phyloP scores from a whole-genome alignment of 1,284 basidiomycete genomes.

The Trametes sp. region DNA sequence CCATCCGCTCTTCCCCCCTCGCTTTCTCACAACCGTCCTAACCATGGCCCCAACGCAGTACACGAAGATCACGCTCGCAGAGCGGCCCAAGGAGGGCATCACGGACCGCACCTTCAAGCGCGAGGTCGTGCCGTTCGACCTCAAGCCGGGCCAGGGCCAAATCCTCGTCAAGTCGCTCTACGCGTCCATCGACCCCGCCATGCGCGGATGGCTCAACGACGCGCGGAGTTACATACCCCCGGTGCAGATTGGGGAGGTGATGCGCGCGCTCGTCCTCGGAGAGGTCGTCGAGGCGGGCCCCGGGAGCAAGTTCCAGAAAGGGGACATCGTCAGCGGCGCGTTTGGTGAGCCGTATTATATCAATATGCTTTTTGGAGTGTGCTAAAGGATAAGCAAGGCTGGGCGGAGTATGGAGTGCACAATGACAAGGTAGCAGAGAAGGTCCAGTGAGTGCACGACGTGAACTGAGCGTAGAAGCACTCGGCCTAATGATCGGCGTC shows the following conservation, averaged over 20 bases:
- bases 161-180: slow-evolving; percentile 79
- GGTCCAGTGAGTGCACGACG: slow-evolving; percentile 52
- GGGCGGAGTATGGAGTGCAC: slow-evolving; percentile 80
- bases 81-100: slow-evolving; percentile 73
- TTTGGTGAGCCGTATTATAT: no score
- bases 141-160: slow-evolving; percentile 64
- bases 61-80: slow-evolving; percentile 76
- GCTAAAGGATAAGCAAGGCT: slow-evolving; percentile 56
- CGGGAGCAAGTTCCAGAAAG: slow-evolving; percentile 61
- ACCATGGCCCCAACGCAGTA: slow-evolving; percentile 50
- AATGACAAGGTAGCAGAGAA: slow-evolving; percentile 61
- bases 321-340: slow-evolving; percentile 68
- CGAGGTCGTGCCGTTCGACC: slow-evolving; percentile 59
- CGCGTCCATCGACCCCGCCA: slow-evolving; percentile 84
- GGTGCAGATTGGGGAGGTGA: slow-evolving; percentile 84
- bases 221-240: slow-evolving; percentile 71
- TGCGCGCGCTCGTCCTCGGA: slow-evolving; percentile 80
- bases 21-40: background rate
- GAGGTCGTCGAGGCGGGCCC: slow-evolving; percentile 68
- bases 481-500: slow-evolving; percentile 44
- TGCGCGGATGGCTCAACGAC: slow-evolving; percentile 85
- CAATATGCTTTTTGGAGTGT: slow-evolving; percentile 8
- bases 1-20: background rate
- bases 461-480: slow-evolving; percentile 33
- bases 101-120: slow-evolving; percentile 75